Base-by-base conservation (phyloP, 192 early-diverging fungal genomes). In the Linnemannia exigua region DNA sequence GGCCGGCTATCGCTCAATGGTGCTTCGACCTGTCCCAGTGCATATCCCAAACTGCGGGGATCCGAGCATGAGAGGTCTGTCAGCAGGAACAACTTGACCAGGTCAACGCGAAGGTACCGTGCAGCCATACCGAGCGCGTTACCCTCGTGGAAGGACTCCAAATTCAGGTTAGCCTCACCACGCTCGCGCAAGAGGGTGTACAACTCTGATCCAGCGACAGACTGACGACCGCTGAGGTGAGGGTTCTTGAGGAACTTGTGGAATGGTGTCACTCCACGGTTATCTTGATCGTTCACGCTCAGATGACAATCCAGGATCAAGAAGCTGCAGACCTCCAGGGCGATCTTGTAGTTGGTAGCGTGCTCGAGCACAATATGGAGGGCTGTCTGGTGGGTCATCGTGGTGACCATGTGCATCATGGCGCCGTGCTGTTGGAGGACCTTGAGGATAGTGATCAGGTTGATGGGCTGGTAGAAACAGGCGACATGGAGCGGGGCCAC, bases 221-320 rank as follows among this genome's bases (percentile, higher is more conserved):
- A 85, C 2, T 67, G 83, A 14, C 83, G 67, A 28, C 25, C 74
- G 38, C 83, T 85, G 17, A 85, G 63, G 16, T 79, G 67, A 4
- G 83, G 54, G 46, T 85, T 85, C 69, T 85, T 85, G 74, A 85
- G 77, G 69, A 78, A 85, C 77, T 85, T 85, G 67, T 85, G 83
- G 48, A 85, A 85, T 0, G 83, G 83, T n/a, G 83, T 85, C 25
- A 85, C 54, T 3, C 83, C 83, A 14, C 83, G 77, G 47, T 61
- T 85, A 54, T 85, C 83, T 3, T 61, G 67, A 25, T 85, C 83
- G 22, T 85, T 85, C 7, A 79, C 83, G 14, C 69, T 67, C 68
- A 85, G 46, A 20, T 79, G 67, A 47, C 83, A 85, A 5, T 85
- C 83, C 1, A 50, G n/a, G 52, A 85, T 85, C 77, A 85, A 76